Evolutionary conservation across 139 green algal genomes (phyloP), one percentile per base, ranked within the genome.

Genomic region (Chlamydomonas sphaeroides): DNA sequence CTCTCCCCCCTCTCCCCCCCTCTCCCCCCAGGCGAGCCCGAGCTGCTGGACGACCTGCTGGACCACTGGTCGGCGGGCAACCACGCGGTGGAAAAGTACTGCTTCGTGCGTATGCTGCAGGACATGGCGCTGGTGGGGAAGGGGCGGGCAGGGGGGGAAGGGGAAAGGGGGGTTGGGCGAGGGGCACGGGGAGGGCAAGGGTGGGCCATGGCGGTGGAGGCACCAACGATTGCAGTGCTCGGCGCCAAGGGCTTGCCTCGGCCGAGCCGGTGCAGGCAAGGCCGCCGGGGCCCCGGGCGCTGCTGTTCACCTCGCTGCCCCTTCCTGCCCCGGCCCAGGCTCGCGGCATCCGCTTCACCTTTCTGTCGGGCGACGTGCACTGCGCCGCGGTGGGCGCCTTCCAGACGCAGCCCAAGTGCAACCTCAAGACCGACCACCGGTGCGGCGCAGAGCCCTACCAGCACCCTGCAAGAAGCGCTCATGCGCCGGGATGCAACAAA

Each of bases 21-120:
- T 15, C n/a, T 30, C 36, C 21, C 21, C 18, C 78, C 88, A 68
- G 84, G 84, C 23, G 89, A 93, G 85, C 85, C 88, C 36, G 87
- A 93, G 65, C 79, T 92, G 30, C 72, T 94, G 53, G 92, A 95
- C 62, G 92, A 95, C 85, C 80, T 95, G 77, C 65, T 88, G 67
- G 92, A 95, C 71, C 89, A 92, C 79, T 95, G 92, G 92, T 91
- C 77, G 14, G 69, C 84, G 6, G 21, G 23, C 17, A 70, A 51
- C 42, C 89, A 91, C 73, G 33, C 78, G 72, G 48, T 75, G 62
- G 89, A 93, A 78, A 72, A 85, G 39, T 63, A 82, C 70, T 65
- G 62, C 53, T 35, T 90, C 14, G 71, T 92, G 15, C 33, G 78
- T 8, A 82, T 80, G 45, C 53, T 91, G 66, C 89, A 94, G 88